Base-by-base conservation (phyloP, 345 rosid species). In the Citrus trifoliata region DNA sequence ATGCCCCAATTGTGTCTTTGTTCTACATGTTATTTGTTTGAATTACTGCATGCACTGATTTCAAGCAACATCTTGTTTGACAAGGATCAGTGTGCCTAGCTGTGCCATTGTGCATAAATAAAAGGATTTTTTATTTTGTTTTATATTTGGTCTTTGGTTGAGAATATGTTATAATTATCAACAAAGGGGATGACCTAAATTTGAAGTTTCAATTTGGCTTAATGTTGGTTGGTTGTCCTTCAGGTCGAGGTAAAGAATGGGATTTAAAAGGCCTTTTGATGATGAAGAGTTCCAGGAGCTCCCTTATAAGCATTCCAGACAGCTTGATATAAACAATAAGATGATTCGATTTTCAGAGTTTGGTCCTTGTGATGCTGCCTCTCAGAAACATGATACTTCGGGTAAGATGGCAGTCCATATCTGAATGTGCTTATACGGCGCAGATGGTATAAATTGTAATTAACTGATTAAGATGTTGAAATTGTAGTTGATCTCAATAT, bases 211-310 rank as follows among this genome's bases (percentile, higher is more conserved):
- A 56, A 28, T 83, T 51, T 63, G 27, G 25, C 10, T 55, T 67
- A 24, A n/a, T 21, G 33, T 66, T 55, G 32, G 61, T 66, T 80
- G 53, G 28, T 71, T 76, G 70, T 82, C 14, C 13, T 73, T 68
- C 80, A 86, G 84, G 37, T 83, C 38, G 56, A 75, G 71, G 40
- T 32, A 30, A 46, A 75, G 19, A 67, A 87, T 88, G 93, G 87
- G 86, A 79, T 86, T 81, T 27, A 89, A 89, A 65, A 83, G 93
- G 32, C 88, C 91, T 76, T 89, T 82, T 51, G 78, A 80, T 65
- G 88, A 85, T 75, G 89, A 88, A 58, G 86, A 82, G 61, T 81
- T 82, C 40, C 80, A 79, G 42, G 91, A 83, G 78, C 82, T 84
- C 24, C 81, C 88, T 4, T 74, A 73, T 74, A 89, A 89, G 84